Base-by-base conservation (phyloP, 257 asterid genomes). In the Penstemon eatonii region DNA sequence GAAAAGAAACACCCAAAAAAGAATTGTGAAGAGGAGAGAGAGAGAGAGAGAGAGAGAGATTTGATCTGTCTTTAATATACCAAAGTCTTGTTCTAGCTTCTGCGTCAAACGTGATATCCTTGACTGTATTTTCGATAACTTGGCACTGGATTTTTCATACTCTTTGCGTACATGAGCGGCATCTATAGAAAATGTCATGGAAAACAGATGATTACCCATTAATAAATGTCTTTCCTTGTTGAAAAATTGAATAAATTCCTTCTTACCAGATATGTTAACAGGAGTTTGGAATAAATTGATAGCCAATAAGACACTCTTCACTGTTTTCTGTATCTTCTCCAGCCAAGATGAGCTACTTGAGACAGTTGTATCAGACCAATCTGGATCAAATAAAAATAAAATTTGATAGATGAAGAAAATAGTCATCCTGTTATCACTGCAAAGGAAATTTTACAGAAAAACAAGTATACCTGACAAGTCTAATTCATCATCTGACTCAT, bases 41-140 rank as follows among this genome's bases (percentile, higher is more conserved):
- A 45, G 39, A 6, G 44, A 33, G 5, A 15, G 49, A 42, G 44
- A 59, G 40, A 47, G 7, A 43, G 18, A 38, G 9, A 42, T 49
- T 63, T 51, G 39, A 25, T n/a, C 53, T 18, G 46, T 52, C 52
- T 61, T 33, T 57, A 8, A 73, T 78, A 58, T 86, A 93, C 99
- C 99, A 72, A 93, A 91, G 81, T 93, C 99, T 61, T 88, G 89
- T 73, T 87, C 87, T 52, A 91, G 84, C 84, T 93, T 93, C 79
- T 91, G 76, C 4, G 79, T 80, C 85, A 93, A 87, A 74, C 88
- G 89, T 37, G 96, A 90, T 84, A 93, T 83, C 90, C 87, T 87
- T 58, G 99, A 87, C 76, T 88, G 95, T 56, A 93, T 64, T 83
- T 93, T 93, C 66, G 96, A 81, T 79, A 93, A 74, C 82, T 89